phyloP scores from a whole-genome alignment of 2,329 filamentous ascomycete species.

The Arthrobotrys sphaeroides region DNA sequence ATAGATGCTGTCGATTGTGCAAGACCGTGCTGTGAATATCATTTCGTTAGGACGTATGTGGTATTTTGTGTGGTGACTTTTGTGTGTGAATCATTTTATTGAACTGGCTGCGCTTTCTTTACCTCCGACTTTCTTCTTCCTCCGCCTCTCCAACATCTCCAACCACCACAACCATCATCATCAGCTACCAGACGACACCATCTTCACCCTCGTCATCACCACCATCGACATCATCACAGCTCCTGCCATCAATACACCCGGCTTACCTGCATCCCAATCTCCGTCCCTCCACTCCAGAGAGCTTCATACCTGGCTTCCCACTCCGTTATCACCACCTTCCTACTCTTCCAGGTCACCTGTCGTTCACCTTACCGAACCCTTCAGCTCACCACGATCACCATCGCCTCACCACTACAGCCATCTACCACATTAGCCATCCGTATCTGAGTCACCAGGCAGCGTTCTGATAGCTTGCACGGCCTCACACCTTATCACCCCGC shows the following conservation, averaged over 20 bases:
- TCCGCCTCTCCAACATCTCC: neutral
- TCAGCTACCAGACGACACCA: neutral
- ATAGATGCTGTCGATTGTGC: neutral
- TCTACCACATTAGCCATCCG: no score
- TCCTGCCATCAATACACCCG: neutral
- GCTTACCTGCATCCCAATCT: neutral
- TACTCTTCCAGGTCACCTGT: neutral
- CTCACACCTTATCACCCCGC: conserved; percentile 14
- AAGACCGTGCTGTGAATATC: neutral
- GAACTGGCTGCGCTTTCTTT: neutral
- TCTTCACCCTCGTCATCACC: neutral
- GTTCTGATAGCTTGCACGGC: neutral
- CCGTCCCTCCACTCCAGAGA: neutral
- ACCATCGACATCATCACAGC: neutral
- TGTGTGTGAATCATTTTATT: neutral
- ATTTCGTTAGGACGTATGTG: neutral
- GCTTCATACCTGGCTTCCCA: neutral
- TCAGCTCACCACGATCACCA: neutral
- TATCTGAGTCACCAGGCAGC: neutral
- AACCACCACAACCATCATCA: neutral
- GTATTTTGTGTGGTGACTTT: conserved; percentile 19
- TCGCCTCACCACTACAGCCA: no score
- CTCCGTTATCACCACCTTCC: neutral
- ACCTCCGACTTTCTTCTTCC: neutral
- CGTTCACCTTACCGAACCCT: neutral